Evolutionary conservation across 2,329 filamentous ascomycete genomes (phyloP).

Genomic region (Sclerotinia borealis): DNA sequence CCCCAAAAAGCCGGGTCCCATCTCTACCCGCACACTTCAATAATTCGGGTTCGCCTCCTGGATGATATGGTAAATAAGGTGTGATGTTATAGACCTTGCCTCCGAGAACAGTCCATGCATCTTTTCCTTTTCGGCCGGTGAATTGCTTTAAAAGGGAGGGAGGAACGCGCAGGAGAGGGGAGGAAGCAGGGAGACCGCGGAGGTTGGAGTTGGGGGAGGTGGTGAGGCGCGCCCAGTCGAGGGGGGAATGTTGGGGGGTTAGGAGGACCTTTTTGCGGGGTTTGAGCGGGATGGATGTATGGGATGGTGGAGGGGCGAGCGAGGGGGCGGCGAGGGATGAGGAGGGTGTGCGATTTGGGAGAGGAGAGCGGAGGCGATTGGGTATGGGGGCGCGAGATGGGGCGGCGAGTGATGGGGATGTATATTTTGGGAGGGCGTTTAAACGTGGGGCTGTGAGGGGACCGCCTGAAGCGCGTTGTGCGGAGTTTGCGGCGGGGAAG

Average conservation of each 20-base stretch:
- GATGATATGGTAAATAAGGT: conserved; percentile 85
- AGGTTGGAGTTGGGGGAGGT: conserved; percentile 57
- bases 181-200: conserved; percentile 50
- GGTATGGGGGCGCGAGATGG: conserved; percentile 20
- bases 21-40: conserved; percentile 56
- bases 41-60: conserved; percentile 74
- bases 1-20: conserved; percentile 56
- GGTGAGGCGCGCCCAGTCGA: conserved; percentile 87
- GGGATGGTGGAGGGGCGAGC: conserved; percentile 44
- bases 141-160: conserved; percentile 71
- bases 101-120: conserved; percentile 86
- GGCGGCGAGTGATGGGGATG: conserved; percentile 12
- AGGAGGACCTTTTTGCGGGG: conserved; percentile 68
- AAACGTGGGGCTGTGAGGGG: conserved; percentile 17
- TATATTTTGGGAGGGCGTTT: conserved; percentile 17
- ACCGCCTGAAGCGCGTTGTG: conserved; percentile 40
- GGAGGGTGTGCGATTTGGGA: conserved; percentile 38
- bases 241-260: conserved; percentile 83
- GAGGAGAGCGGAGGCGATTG: conserved; percentile 32
- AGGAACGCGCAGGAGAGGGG: conserved; percentile 65
- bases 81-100: conserved; percentile 93
- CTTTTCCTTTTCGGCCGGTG: conserved; percentile 76
- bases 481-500: conserved; percentile 48
- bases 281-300: conserved; percentile 40
- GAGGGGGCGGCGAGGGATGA: conserved; percentile 34